Base-by-base conservation (phyloP, 148 eudicot genomes). In the Fagopyrum homotropicum region DNA sequence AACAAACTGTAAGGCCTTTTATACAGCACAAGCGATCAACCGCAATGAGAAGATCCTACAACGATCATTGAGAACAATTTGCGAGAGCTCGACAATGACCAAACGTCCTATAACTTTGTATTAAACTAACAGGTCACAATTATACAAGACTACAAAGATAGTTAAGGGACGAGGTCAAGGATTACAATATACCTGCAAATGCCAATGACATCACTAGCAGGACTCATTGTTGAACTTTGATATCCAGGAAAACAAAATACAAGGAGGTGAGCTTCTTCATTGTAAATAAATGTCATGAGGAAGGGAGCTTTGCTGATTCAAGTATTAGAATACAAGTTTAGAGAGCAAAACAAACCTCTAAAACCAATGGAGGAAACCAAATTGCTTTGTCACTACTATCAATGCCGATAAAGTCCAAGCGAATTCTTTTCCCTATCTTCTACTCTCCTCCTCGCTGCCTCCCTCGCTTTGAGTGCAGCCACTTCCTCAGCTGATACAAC, bases 391-490 rank as follows among this genome's bases (percentile, higher is more conserved):
- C 16, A 66, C 71, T 40, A 66, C 16, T 45, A 52, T 88, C 85
- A 91, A 68, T 75, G 84, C 72, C 83, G 88, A 81, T 95, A 95
- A 26, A 95, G 87, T 72, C 98, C 98, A 22, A 95, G 93, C 82
- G 86, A 82, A 43, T 83, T 79, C 78, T 90, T 85, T 45, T 90
- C 94, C 82, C 89, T 90, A 76, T 87, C 91, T 79, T 86, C 93
- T 30, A 95, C 92, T 86, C 98, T 88, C 77, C 89, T 92, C 75
- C 91, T 86, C 72, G 98, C 98, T 61, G 98, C 98, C 78, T 92
- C 98, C 85, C 98, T 89, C 43, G 96, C 96, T 85, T 92, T 92
- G 52, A 86, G 84, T 12, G 98, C 98, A 69, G 96, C 93, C 17
- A 84, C 82, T 86, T 95, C 97, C 85, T 84, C 87, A 79, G 19